Base-by-base conservation (phyloP, 2,329 filamentous ascomycete genomes). In the Emergomyces pasteurianus region DNA sequence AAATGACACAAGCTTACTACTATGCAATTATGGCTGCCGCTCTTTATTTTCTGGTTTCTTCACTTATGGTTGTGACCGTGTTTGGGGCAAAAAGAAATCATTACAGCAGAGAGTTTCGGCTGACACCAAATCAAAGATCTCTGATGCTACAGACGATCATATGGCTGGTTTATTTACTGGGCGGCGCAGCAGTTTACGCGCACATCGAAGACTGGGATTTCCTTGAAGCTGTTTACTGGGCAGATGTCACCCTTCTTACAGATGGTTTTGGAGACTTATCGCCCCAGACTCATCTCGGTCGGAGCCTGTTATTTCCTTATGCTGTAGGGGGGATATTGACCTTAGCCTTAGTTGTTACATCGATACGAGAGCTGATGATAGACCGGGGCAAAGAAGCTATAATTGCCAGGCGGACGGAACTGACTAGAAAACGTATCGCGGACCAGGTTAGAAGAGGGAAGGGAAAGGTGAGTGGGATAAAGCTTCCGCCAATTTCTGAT, bases 1-100 rank as follows among this genome's bases (percentile, higher is more conserved):
- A 80, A 0, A 70, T 85, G 28, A 79, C 80, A 0, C 80, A 83
- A 65, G 80, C 81, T 7, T 85, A 80, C 68, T 86, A 85, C 67
- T 85, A 84, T 64, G 83, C 76, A 1, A 79, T 83, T 58, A 81
- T 83, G 60, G 83, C 83, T 4, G 80, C 82, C 2, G 76, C 68
- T 0, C 68, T 84, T 2, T 85, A 85, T 66, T 80, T 82, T 61
- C 74, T 83, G 58, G 79, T 85, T 46, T 76, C 80, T 0, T 75
- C 75, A 1, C 69, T 85, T 9, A 79, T 85, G 77, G 73, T 79
- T 36, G 65, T 83, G 9, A 85, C 83, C 0, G 80, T 82, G 0
- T 78, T 77, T 60, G 83, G 83, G 6, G 82, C 83, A 3, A 77
- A 75, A 61, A 76, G 71, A 60, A 78, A 78, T 0, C 78, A 83